These are phyloP conservation scores for Castanospermum australe DNA, from an alignment of 306 rosid genomes.

Conservation along the genomic window DNA sequence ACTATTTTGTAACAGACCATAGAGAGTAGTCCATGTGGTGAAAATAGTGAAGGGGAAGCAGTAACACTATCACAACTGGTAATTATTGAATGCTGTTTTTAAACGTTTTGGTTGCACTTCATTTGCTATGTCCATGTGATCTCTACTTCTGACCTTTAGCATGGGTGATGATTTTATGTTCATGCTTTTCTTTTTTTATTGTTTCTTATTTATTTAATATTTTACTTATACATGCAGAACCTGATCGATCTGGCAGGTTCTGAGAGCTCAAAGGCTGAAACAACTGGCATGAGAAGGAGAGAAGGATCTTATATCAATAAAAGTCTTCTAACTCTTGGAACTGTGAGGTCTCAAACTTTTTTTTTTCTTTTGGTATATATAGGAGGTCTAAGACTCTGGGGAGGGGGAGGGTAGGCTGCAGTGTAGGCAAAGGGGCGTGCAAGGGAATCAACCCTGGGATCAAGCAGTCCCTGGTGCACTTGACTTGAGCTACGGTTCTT, in stretches of 20 bases:
- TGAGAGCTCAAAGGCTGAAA: constrained; percentile 99
- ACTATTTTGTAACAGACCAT: constrained; percentile 65
- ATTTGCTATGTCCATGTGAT: constrained; percentile 28
- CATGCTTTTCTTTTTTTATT: constrained; percentile 15
- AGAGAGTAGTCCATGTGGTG: constrained; percentile 93
- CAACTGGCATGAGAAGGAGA: constrained; percentile 94
- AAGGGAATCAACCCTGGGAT: neutral
- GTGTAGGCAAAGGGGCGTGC: neutral
- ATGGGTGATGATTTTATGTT: constrained; percentile 20
- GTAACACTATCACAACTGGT: constrained; percentile 95
- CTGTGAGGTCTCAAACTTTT: constrained; percentile 77
- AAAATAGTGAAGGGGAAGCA: constrained; percentile 88
- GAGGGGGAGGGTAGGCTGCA: neutral
- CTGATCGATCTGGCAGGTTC: constrained; percentile 99
- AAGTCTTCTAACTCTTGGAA: constrained; percentile 97
- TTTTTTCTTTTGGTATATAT: constrained; percentile 3
- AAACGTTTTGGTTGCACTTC: constrained; percentile 21
- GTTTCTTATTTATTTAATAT: constrained; percentile 37
- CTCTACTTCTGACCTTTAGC: constrained; percentile 12
- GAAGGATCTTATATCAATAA: constrained; percentile 98
- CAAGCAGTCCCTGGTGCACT: neutral
- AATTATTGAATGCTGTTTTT: constrained; percentile 27
- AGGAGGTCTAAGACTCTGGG: neutral
- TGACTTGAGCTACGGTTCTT: neutral
- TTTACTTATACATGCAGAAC: constrained; percentile 84